Evolutionary conservation across 805 yeast genomes (phyloP).

Genomic region (Metschnikowia continentalis): DNA sequence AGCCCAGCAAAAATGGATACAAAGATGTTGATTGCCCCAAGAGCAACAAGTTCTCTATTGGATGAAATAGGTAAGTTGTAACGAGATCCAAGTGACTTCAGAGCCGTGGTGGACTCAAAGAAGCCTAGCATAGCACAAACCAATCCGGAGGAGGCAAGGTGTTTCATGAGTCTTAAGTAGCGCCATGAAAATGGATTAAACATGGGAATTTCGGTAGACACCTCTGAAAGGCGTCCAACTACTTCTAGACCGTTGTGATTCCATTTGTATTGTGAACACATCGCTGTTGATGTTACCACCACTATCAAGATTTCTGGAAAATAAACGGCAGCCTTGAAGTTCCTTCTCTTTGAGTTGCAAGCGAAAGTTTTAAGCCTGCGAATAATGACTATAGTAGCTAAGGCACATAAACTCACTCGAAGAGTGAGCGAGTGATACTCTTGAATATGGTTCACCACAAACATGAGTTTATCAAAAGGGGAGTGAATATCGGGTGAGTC

Average conservation of each 20-base stretch:
- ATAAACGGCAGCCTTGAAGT: constrained; percentile 44
- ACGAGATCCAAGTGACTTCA: constrained; percentile 76
- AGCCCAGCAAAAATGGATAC: constrained; percentile 66
- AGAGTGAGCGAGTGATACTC: constrained; percentile 58
- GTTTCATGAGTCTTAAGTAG: constrained; percentile 46
- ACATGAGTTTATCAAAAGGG: constrained; percentile 64
- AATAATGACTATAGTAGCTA: constrained; percentile 44
- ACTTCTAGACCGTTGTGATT: constrained; percentile 55
- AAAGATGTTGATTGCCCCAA: constrained; percentile 70
- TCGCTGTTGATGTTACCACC: constrained; percentile 56
- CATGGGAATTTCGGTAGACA: constrained; percentile 44
- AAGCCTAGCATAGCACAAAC: constrained; percentile 83
- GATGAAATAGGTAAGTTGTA: constrained; percentile 72
- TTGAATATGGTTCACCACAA: constrained; percentile 45
- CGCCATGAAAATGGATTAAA: constrained; percentile 53
- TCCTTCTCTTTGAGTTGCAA: constrained; percentile 6
- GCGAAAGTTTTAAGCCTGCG: constrained; percentile 36
- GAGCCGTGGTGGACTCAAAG: constrained; percentile 90
- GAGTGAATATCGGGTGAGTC: constrained; percentile 43
- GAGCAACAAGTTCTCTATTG: constrained; percentile 86
- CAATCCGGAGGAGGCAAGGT: constrained; percentile 64
- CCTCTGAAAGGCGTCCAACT: constrained; percentile 58
- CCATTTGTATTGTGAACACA: constrained; percentile 48
- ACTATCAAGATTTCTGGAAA: constrained; percentile 83
- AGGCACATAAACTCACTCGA: constrained; percentile 51